A percentile compares a stretch with the other conserved stretches of the same genome.
Conservation (phyloP, 805 yeast species). For the Saccharomyces cerevisiae region DNA sequence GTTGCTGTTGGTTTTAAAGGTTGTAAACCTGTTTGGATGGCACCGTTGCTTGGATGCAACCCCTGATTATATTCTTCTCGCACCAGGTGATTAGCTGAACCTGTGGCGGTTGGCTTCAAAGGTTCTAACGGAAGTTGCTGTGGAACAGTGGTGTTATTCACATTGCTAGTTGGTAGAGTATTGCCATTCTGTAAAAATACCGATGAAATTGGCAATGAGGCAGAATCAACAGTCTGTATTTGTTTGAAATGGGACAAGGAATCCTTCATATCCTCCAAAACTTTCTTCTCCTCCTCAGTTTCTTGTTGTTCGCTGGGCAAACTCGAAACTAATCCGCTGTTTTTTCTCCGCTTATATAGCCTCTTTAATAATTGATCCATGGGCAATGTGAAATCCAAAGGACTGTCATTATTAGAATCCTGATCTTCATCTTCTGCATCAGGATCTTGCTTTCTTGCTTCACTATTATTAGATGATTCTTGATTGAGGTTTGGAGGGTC, state of each 20-base stretch:
- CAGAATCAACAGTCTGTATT: conserved; percentile 63
- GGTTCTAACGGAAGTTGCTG: conserved; percentile 24
- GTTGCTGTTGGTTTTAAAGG: conserved; percentile 34
- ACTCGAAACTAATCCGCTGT: conserved; percentile 23
- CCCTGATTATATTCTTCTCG: conserved; percentile 17
- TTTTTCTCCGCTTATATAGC: conserved; percentile 29
- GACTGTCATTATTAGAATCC: conserved; percentile 16
- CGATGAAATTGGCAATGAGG: conserved; percentile 7
- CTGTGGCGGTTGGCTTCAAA: conserved; percentile 30
- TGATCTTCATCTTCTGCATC: conserved; percentile 14
- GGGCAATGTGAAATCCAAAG: conserved; percentile 56
- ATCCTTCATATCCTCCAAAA: conserved; percentile 64
- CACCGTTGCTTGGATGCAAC: neutral
- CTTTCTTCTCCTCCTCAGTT: conserved; percentile 62
- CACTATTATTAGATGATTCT: neutral
- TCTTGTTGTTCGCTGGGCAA: conserved; percentile 29
- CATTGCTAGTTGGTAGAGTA: neutral
- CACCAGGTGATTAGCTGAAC: conserved; percentile 28
- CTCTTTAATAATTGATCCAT: conserved; percentile 63
- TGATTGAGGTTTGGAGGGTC: conserved; percentile 15
- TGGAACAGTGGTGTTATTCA: neutral
- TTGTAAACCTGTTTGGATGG: conserved; percentile 5
- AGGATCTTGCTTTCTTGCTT: conserved; percentile 4
- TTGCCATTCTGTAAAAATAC: neutral
- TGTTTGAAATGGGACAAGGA: conserved; percentile 67